These are phyloP conservation scores for Nakataea oryzae DNA, from an alignment of 2,329 filamentous ascomycete genomes.

Conservation along the genomic window DNA sequence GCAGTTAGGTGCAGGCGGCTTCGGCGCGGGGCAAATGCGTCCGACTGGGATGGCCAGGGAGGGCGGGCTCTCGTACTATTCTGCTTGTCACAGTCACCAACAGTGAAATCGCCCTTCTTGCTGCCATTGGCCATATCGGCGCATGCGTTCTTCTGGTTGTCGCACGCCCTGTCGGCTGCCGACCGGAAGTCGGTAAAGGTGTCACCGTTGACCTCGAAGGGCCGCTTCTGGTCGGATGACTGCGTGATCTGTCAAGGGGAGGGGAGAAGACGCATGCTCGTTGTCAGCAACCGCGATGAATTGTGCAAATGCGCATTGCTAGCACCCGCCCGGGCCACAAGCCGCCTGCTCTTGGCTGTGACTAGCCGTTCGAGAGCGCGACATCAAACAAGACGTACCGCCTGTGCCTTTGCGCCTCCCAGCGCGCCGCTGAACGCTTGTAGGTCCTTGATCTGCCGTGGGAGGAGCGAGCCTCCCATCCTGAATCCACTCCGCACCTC, in stretches of 20 bases:
- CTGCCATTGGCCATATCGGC: conserved; percentile 27
- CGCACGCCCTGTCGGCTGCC: conserved; percentile 32
- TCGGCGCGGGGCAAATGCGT: background rate
- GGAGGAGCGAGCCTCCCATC: conserved; percentile 21
- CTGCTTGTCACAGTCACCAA: conserved; percentile 34
- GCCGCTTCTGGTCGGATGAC: conserved; percentile 25
- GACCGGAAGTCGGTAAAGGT: conserved; percentile 32
- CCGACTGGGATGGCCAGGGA: background rate
- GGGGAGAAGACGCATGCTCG: background rate
- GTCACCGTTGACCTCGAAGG: conserved; percentile 30
- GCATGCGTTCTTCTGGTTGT: conserved; percentile 38
- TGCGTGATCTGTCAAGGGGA: conserved; percentile 23
- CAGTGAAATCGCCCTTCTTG: conserved; percentile 19
- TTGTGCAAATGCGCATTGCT: too few relatives aligned
- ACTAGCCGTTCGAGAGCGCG: background rate
- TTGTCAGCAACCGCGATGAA: background rate
- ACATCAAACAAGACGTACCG: conserved; percentile 17
- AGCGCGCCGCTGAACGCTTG: conserved; percentile 29
- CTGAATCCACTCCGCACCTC: conserved; percentile 24
- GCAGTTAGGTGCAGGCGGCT: too few relatives aligned
- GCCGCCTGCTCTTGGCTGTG: background rate
- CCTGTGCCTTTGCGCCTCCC: conserved; percentile 24
- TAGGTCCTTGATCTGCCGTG: conserved; percentile 23
- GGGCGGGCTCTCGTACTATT: conserved; percentile 17
- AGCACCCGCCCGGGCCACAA: too few relatives aligned